A percentile compares a stretch with the other conserved stretches of the same genome.
Evolutionary conservation across 441 rosid genomes (phyloP).

Genomic region (Melastoma candidum): DNA sequence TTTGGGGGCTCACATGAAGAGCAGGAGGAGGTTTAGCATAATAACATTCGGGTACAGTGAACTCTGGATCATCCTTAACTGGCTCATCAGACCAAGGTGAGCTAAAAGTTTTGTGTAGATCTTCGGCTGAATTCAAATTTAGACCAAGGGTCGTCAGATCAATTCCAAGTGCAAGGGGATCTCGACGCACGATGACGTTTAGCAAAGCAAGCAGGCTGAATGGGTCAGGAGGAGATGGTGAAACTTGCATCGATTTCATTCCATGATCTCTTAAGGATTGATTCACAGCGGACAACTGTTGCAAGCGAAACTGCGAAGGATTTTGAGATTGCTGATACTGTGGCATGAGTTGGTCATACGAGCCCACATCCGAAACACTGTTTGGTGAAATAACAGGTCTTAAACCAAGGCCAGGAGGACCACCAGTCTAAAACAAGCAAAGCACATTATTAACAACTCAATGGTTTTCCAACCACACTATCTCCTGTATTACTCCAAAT

Average conservation of each 20-base stretch:
- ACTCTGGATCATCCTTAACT: conserved; percentile 83
- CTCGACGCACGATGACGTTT: conserved; percentile 63
- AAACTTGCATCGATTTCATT: conserved; percentile 51
- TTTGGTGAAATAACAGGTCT: conserved; percentile 78
- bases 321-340: conserved; percentile 65
- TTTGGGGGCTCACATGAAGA: conserved; percentile 46
- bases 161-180: conserved; percentile 27
- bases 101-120: conserved; percentile 82
- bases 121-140: conserved; percentile 77
- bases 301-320: conserved; percentile 76
- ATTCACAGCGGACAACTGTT: conserved; percentile 63
- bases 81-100: conserved; percentile 99
- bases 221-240: conserved; percentile 72
- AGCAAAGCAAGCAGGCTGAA: conserved; percentile 86
- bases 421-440: conserved; percentile 44
- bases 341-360: conserved; percentile 71
- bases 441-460: conserved; percentile 3
- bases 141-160: conserved; percentile 85
- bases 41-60: conserved; percentile 82
- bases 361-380: conserved; percentile 52
- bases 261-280: conserved; percentile 87
- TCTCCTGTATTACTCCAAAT: too few species aligned
- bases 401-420: conserved; percentile 71
- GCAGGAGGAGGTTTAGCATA: conserved; percentile 63
- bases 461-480: too few species aligned